Evolutionary conservation across 129 eudicot species (phyloP).

Genomic region (Cynara cardunculus): DNA sequence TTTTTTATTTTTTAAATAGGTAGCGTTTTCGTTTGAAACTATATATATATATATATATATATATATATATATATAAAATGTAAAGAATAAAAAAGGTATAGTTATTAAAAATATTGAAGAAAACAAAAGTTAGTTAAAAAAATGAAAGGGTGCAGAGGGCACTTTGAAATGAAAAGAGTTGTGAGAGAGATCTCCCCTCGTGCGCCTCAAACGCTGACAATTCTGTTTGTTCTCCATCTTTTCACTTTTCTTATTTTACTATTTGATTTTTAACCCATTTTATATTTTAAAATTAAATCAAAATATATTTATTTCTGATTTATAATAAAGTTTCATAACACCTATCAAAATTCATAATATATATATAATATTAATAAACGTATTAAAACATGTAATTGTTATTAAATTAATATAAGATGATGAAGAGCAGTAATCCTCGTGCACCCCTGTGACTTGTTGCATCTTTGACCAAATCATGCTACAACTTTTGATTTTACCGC

Average conservation of each 20-base stretch:
- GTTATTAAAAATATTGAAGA: slow-evolving; percentile 4
- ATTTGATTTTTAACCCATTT: background rate
- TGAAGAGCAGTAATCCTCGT: background rate
- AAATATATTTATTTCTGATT: background rate
- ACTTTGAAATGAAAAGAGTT: slow-evolving; percentile 26
- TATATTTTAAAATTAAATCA: background rate
- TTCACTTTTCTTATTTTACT: background rate
- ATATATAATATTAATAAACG: background rate
- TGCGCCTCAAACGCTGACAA: slow-evolving; percentile 43
- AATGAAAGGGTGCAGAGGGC: slow-evolving; percentile 19
- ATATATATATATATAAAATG: background rate
- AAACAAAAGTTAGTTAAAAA: slow-evolving; percentile 27
- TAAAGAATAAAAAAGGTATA: background rate
- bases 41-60: background rate
- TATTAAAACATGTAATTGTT: background rate
- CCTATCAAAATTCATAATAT: background rate
- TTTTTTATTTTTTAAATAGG: no score
- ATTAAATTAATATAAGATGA: background rate
- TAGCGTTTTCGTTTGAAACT: background rate
- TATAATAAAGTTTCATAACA: background rate
- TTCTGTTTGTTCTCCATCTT: slow-evolving; percentile 29
- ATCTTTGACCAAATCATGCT: slow-evolving; percentile 4
- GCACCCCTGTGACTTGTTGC: slow-evolving; percentile 1
- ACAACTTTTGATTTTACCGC: background rate
- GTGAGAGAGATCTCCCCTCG: slow-evolving; percentile 40